These are phyloP conservation scores for Elongisporangium senticosum DNA, from an alignment of 352 stramenopile species.

Conservation along the genomic window DNA sequence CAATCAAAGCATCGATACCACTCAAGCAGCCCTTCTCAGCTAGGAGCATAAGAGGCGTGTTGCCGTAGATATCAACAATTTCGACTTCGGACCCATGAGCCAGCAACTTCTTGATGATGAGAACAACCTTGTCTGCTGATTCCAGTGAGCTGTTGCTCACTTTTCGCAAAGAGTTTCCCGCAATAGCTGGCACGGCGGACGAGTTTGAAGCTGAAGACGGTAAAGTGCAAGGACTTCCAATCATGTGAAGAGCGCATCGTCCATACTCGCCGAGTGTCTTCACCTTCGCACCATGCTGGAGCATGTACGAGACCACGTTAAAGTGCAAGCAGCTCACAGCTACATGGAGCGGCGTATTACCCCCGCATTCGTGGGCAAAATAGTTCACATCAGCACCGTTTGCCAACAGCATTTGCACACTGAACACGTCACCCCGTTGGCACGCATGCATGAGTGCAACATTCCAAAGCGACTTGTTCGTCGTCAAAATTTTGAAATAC, in stretches of 20 bases:
- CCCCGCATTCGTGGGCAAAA: conserved; percentile 70
- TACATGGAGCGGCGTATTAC: conserved; percentile 76
- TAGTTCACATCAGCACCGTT: conserved; percentile 88
- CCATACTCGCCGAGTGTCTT: conserved; percentile 64
- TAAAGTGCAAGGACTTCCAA: conserved; percentile 60
- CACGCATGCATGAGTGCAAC: conserved; percentile 85
- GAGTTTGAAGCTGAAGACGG: conserved; percentile 34
- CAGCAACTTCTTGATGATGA: conserved; percentile 83
- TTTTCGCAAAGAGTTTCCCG: conserved; percentile 17
- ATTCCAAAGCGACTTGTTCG: conserved; percentile 86
- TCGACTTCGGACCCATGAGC: conserved; percentile 61
- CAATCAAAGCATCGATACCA: conserved; percentile 70
- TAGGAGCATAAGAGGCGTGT: conserved; percentile 77
- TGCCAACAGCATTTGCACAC: conserved; percentile 83
- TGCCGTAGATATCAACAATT: conserved; percentile 74
- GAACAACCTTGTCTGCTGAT: conserved; percentile 49
- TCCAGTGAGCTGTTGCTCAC: conserved; percentile 23
- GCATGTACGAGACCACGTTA: conserved; percentile 82
- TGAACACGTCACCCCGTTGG: conserved; percentile 75
- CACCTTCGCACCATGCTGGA: conserved; percentile 82
- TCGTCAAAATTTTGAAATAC: conserved; percentile 86
- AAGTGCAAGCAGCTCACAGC: conserved; percentile 78
- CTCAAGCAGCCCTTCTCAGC: conserved; percentile 63
- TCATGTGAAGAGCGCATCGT: conserved; percentile 72
- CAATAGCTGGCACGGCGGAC: conserved; percentile 5